Conservation (phyloP, 2,329 filamentous ascomycete genomes). For the Colletotrichum brevisporum region DNA sequence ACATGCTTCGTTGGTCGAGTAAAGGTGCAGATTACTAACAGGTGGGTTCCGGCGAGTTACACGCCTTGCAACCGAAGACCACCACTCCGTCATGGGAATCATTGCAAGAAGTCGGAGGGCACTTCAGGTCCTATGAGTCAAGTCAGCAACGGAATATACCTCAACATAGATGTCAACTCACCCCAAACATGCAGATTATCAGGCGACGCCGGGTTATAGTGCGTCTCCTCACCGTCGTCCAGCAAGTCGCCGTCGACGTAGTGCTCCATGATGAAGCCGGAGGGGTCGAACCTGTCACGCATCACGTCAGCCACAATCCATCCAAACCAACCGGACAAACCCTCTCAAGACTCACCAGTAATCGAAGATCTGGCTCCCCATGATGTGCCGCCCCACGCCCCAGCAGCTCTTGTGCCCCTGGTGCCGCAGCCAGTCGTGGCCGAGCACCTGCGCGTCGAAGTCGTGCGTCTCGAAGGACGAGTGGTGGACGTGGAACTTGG, state of each 20-base stretch:
- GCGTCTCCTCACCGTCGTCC: constrained; percentile 65
- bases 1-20: too few relatives aligned
- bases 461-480: constrained; percentile 79
- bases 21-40: too few relatives aligned
- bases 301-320: not conserved
- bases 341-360: constrained; percentile 45
- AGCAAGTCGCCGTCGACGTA: constrained; percentile 80
- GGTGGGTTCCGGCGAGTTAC: too few relatives aligned
- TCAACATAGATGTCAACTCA: constrained; percentile 36
- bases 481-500: constrained; percentile 73
- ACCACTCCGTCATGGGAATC: not conserved
- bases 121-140: constrained; percentile 38
- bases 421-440: constrained; percentile 76
- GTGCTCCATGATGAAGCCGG: constrained; percentile 76
- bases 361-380: constrained; percentile 78
- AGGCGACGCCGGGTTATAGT: constrained; percentile 55
- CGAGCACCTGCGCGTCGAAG: constrained; percentile 78
- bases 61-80: not conserved
- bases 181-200: constrained; percentile 64
- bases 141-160: constrained; percentile 13
- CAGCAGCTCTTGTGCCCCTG: constrained; percentile 76
- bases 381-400: constrained; percentile 79
- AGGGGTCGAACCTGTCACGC: constrained; percentile 68
- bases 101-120: constrained; percentile 39
- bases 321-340: not conserved